These are phyloP conservation scores for Schwanniomyces vanrijiae DNA, from an alignment of 805 yeast genomes.

Conservation along the genomic window DNA sequence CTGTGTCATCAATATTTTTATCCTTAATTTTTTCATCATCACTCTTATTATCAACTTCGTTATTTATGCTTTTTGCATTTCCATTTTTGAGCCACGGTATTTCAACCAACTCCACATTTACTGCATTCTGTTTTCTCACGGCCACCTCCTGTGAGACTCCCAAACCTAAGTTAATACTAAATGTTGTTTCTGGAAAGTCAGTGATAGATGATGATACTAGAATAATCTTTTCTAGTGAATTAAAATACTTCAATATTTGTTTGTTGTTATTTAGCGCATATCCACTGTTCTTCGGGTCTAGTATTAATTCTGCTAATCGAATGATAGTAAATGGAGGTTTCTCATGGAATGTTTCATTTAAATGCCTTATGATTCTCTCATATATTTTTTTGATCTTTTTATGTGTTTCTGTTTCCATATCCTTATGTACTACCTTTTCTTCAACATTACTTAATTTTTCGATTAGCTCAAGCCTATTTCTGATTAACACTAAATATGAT, in stretches of 20 bases:
- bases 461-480: slow-evolving; percentile 8
- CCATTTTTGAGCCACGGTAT: slow-evolving; percentile 28
- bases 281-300: slow-evolving; percentile 36
- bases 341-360: slow-evolving; percentile 22
- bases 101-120: slow-evolving; percentile 20
- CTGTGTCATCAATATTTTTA: slow-evolving; percentile 1
- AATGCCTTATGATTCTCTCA: slow-evolving; percentile 36
- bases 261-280: slow-evolving; percentile 28
- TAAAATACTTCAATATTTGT: slow-evolving; percentile 42
- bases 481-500: not conserved
- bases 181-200: slow-evolving; percentile 21
- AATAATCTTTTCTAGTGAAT: slow-evolving; percentile 37
- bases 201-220: slow-evolving; percentile 27
- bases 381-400: not conserved
- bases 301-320: slow-evolving; percentile 47
- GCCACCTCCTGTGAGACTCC: not conserved
- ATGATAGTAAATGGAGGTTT: slow-evolving; percentile 50
- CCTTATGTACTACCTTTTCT: slow-evolving; percentile 6
- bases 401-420: slow-evolving; percentile 5
- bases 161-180: not conserved
- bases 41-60: not conserved
- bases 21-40: not conserved
- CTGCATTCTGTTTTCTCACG: not conserved
- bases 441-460: slow-evolving; percentile 7
- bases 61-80: not conserved